Conservation (phyloP, 306 rosid species). For the Cicer cuneatum region DNA sequence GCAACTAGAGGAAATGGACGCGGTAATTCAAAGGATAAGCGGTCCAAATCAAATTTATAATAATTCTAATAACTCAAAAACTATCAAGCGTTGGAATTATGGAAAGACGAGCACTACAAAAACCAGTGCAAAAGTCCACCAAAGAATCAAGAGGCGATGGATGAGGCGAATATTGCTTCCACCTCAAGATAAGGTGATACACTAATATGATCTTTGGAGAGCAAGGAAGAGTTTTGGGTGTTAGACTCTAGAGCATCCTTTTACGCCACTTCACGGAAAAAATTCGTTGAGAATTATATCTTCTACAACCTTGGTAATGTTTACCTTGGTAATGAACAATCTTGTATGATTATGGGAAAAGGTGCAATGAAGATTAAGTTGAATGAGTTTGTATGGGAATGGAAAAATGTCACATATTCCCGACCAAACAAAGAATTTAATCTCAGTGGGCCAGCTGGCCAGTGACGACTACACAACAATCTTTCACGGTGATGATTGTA, state of each 20-base stretch:
- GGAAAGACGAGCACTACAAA: not conserved
- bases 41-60: no score
- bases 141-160: not conserved
- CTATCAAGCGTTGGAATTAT: no score
- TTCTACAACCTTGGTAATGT: no score
- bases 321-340: not conserved
- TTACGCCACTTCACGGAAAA: not conserved
- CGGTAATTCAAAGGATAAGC: not conserved
- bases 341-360: not conserved
- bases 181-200: not conserved
- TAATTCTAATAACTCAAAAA: no score
- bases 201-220: slow-evolving; percentile 1
- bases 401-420: not conserved
- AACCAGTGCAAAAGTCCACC: not conserved
- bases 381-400: not conserved
- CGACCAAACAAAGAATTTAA: not conserved
- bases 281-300: not conserved
- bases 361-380: not conserved
- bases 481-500: not conserved
- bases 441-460: not conserved
- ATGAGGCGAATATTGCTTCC: not conserved
- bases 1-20: no score
- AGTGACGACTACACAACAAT: not conserved
- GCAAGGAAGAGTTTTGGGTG: not conserved
- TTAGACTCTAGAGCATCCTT: not conserved